These are phyloP conservation scores for Megacollybia marginata DNA, from an alignment of 768 basidiomycete genomes.

Conservation along the genomic window DNA sequence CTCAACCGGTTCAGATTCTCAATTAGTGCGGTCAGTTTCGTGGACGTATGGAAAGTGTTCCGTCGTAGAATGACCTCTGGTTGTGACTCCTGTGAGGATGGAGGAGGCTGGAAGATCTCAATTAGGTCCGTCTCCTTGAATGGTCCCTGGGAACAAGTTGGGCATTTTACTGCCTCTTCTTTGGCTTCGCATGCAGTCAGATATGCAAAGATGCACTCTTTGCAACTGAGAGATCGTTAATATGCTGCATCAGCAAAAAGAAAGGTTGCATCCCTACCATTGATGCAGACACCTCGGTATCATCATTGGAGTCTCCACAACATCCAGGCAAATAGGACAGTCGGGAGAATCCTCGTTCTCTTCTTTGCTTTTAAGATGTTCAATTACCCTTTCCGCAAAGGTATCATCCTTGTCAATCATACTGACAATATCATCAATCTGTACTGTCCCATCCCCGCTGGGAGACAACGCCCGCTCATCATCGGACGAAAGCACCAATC, in stretches of 20 bases:
- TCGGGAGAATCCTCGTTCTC: slow-evolving; percentile 37
- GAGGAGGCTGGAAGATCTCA: slow-evolving; percentile 43
- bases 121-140: slow-evolving; percentile 59
- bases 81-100: slow-evolving; percentile 27
- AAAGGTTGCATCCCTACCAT: slow-evolving; percentile 38
- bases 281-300: slow-evolving; percentile 73
- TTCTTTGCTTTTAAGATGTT: slow-evolving; percentile 47
- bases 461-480: slow-evolving; percentile 30
- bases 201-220: slow-evolving; percentile 79
- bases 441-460: slow-evolving; percentile 35
- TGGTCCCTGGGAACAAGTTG: slow-evolving; percentile 69
- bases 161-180: slow-evolving; percentile 67
- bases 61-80: slow-evolving; percentile 54
- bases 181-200: slow-evolving; percentile 64
- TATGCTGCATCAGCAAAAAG: background rate
- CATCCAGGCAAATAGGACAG: slow-evolving; percentile 79
- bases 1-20: slow-evolving; percentile 62
- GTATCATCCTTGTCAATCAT: slow-evolving; percentile 37
- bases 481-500: slow-evolving; percentile 60
- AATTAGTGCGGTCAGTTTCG: slow-evolving; percentile 82
- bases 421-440: slow-evolving; percentile 54
- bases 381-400: slow-evolving; percentile 61
- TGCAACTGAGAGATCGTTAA: slow-evolving; percentile 50
- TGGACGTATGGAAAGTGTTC: slow-evolving; percentile 85
- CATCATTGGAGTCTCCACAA: slow-evolving; percentile 62